Evolutionary conservation across 2,329 filamentous ascomycete species (phyloP), one percentile per base, ranked within the genome.

Genomic region (Pseudocercospora macadamiae): DNA sequence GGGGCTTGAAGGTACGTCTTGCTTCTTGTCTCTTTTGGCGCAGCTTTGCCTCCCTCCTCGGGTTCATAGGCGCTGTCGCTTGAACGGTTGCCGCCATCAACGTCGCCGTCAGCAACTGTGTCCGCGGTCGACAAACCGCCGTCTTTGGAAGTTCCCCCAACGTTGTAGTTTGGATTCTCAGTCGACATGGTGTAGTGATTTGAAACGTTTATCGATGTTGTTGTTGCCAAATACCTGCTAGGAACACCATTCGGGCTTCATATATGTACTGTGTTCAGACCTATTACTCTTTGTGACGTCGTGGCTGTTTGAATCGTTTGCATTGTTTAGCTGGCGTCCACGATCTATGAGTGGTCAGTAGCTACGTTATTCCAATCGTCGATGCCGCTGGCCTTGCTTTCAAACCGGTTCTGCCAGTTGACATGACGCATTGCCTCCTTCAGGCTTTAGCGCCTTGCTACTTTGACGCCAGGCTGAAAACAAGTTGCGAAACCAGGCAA

Each of bases 111-210:
- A 4, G 58, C 58, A 12, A 66, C 61, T 1, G 64, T 62, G 12
- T 60, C 61, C 3, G 57, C 64, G 1, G 61, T 64, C 10, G 61
- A 62, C n/a, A 66, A 51, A 23, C 57, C 64, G 28, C 64, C 64
- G 30, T 66, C 64, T 51, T 66, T 45, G 18, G 56, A 59, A 19
- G 62, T 60, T 25, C 62, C 62, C 54, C 62, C 62, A 16, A 64
- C 62, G 49, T 54, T 54, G 28, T 49, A 51, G 28, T 59, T 56
- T 26, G 60, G 57, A 39, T 64, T 64, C n/a, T 54, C 48, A 10
- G 51, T 61, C 6, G 57, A 61, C 60, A 61, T 65, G 42, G 7
- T 16, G 37, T 44, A 44, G 2, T 4, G n/a, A 4, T 23, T 19
- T 44, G 16, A 44, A 21, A 44, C n/a, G n/a, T n/a, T n/a, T n/a